phyloP scores from a whole-genome alignment of 192 early-diverging fungal species.

The Backusella circina region DNA sequence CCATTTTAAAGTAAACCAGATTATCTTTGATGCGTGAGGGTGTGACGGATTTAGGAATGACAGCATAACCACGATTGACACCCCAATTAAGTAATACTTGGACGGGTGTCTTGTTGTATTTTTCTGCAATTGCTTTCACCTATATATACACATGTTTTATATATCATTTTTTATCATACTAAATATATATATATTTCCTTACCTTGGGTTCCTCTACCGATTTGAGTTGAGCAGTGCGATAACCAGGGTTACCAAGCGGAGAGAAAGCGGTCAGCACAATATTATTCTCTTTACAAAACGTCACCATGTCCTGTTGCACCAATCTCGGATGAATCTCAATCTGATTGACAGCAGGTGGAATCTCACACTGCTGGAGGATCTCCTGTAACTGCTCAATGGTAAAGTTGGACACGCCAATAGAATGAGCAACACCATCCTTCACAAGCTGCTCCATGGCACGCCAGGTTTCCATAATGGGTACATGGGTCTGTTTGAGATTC shows the following conservation, averaged over 20 bases:
- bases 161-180: neutral
- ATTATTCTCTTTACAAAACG: constrained; percentile 52
- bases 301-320: constrained; percentile 53
- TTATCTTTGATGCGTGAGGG: constrained; percentile 52
- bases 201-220: constrained; percentile 10
- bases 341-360: constrained; percentile 74
- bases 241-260: constrained; percentile 54
- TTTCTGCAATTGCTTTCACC: constrained; percentile 35
- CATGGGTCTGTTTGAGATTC: constrained; percentile 31
- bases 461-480: constrained; percentile 62
- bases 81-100: constrained; percentile 57
- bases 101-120: constrained; percentile 43
- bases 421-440: constrained; percentile 51
- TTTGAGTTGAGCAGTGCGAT: neutral
- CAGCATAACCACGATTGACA: constrained; percentile 43
- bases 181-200: neutral
- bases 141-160: constrained; percentile 31
- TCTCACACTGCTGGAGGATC: constrained; percentile 54
- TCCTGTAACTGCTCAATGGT: constrained; percentile 53
- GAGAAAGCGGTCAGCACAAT: constrained; percentile 70
- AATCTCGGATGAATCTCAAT: constrained; percentile 52
- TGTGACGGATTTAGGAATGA: constrained; percentile 67
- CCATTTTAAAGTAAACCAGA: constrained; percentile 40
- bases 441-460: constrained; percentile 73
- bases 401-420: constrained; percentile 82